phyloP scores from a whole-genome alignment of 2,329 filamentous ascomycete species.

The Drechslerella stenobrocha region DNA sequence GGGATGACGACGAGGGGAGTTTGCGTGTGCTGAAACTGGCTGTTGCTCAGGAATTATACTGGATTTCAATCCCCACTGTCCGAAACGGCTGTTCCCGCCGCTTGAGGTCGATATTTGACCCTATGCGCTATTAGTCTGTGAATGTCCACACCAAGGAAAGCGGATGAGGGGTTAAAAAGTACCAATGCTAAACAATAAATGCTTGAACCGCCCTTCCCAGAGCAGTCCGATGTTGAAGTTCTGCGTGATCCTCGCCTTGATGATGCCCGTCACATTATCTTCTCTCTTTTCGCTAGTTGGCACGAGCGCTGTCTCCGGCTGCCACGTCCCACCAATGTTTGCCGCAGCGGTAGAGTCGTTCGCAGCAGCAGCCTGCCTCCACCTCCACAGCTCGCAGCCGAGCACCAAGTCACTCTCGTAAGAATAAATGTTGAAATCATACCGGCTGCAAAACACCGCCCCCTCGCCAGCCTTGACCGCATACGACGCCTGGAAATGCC shows the following conservation, averaged over 20 bases:
- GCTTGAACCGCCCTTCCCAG: conserved; percentile 92
- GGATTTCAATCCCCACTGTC: conserved; percentile 75
- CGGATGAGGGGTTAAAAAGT: background rate
- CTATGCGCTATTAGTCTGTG: conserved; percentile 54
- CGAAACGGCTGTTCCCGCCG: conserved; percentile 75
- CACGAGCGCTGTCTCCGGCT: conserved; percentile 33
- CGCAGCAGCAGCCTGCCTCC: conserved; percentile 57
- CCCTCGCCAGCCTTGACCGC: conserved; percentile 82
- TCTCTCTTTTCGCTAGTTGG: conserved; percentile 46
- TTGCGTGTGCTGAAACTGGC: background rate
- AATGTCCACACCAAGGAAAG: background rate
- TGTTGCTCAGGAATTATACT: conserved; percentile 72
- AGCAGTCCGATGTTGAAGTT: conserved; percentile 80
- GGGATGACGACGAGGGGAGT: background rate
- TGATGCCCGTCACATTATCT: conserved; percentile 73
- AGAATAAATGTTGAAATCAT: conserved; percentile 97
- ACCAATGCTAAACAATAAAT: conserved; percentile 79
- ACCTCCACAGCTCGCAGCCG: conserved; percentile 90
- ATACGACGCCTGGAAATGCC: conserved; percentile 87
- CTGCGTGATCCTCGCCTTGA: conserved; percentile 89
- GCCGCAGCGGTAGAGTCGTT: conserved; percentile 16
- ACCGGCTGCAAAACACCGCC: conserved; percentile 81
- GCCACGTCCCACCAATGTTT: conserved; percentile 11
- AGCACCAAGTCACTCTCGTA: conserved; percentile 94
- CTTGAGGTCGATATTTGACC: conserved; percentile 79